Conservation (phyloP, 495 filamentous ascomycete genomes). For the Talaromyces thailandensis region DNA sequence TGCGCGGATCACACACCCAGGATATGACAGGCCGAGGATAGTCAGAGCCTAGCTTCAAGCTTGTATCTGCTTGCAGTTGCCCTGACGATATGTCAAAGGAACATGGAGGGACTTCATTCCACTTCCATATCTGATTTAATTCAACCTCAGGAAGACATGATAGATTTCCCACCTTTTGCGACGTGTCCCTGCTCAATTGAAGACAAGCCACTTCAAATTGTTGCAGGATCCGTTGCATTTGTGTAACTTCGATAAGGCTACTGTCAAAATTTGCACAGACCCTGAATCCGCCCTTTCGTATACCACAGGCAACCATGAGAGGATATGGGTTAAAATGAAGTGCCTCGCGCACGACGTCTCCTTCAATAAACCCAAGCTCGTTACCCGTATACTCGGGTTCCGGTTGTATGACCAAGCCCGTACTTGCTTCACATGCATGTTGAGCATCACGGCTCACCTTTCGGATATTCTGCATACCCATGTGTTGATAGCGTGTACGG, state of each 20-base stretch:
- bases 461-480: slow-evolving; percentile 62
- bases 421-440: slow-evolving; percentile 57
- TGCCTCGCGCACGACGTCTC: slow-evolving; percentile 52
- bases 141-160: slow-evolving; percentile 28
- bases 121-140: slow-evolving; percentile 28
- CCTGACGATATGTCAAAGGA: slow-evolving; percentile 15
- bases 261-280: slow-evolving; percentile 57
- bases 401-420: slow-evolving; percentile 45
- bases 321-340: slow-evolving; percentile 61
- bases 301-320: slow-evolving; percentile 53
- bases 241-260: slow-evolving; percentile 23
- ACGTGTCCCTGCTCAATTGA: slow-evolving; percentile 17
- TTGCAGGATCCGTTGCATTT: slow-evolving; percentile 34
- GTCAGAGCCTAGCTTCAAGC: slow-evolving; percentile 15
- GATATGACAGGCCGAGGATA: slow-evolving; percentile 22
- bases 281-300: slow-evolving; percentile 45
- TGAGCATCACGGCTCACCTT: slow-evolving; percentile 51
- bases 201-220: slow-evolving; percentile 29
- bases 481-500: slow-evolving; percentile 54
- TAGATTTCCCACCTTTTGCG: slow-evolving; percentile 21
- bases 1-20: slow-evolving; percentile 27
- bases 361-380: slow-evolving; percentile 41
- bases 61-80: slow-evolving; percentile 18
- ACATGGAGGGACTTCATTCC: slow-evolving; percentile 25
- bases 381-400: slow-evolving; percentile 32